Evolutionary conservation across 2,329 filamentous ascomycete species (phyloP), one percentile per base, ranked within the genome.

Genomic region (Penicillium sp.): DNA sequence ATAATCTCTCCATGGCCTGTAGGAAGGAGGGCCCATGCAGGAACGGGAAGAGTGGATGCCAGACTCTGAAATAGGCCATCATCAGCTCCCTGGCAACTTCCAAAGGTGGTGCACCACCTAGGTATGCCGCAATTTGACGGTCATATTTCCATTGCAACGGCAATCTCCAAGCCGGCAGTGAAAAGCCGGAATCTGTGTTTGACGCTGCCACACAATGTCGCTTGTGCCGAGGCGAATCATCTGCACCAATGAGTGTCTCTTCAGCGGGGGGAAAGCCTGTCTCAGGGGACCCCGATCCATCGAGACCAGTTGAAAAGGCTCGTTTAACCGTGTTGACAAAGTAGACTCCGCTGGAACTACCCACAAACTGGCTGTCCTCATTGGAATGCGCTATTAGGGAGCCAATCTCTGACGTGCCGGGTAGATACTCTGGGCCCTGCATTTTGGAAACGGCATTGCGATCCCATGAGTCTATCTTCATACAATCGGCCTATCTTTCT

Each of bases 11-110:
- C 65, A 84, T 75, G 14, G 79, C 74, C 35, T 78, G 74, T 26
- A 84, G 65, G 52, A 83, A 82, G 1, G 78, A 79, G 0, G 80
- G 82, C 0, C 82, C 82, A 52, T 84, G 81, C 4, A 84, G 65
- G 61, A 84, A 83, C 0, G 82, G 82, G 59, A 84, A 82, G 13
- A 84, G 71, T 0, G 81, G 81, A 73, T 84, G 82, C 81, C 82
- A 84, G 10, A 78, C 74, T 64, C 76, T 79, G 67, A 84, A 84
- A 63, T 83, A 84, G 19, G 76, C 71, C 69, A 82, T 80, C 55
- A 83, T 76, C 2, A 84, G 72, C 42, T 77, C 72, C 59, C 77
- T 77, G 0, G 80, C 76, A 4, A 73, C 63, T 5, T 75, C 65
- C 26, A 71, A 60, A 6, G 66, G 64, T 3, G 75, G 75, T 2